Evolutionary conservation across 306 rosid genomes (phyloP).

Genomic region (Alnus rubra): DNA sequence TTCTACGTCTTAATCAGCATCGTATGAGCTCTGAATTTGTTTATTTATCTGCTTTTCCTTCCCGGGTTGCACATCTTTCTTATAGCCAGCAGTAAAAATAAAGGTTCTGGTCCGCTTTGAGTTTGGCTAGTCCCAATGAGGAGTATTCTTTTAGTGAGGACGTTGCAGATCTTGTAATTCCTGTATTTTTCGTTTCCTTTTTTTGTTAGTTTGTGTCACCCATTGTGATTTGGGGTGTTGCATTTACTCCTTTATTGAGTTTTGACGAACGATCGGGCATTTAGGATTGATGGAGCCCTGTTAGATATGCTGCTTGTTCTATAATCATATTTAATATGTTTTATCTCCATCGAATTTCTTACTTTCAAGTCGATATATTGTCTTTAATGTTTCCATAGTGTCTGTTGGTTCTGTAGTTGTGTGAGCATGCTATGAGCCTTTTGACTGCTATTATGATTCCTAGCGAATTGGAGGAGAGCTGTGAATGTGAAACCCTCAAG

Average conservation of each 20-base stretch:
- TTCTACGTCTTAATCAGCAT: constrained; percentile 40
- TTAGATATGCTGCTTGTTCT: constrained; percentile 37
- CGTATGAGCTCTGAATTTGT: constrained; percentile 37
- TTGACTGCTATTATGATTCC: background rate
- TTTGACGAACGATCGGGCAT: constrained; percentile 25
- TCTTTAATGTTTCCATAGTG: background rate
- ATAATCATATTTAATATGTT: constrained; percentile 34
- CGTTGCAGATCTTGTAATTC: constrained; percentile 47
- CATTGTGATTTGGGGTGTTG: constrained; percentile 37
- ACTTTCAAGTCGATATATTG: background rate
- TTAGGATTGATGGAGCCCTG: constrained; percentile 32
- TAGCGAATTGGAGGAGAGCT: background rate
- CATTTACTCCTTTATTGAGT: constrained; percentile 17
- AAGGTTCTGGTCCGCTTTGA: constrained; percentile 46
- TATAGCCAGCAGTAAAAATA: constrained; percentile 50
- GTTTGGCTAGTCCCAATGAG: constrained; percentile 35
- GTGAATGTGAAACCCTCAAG: background rate
- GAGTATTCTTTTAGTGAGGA: constrained; percentile 37
- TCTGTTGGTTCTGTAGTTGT: background rate
- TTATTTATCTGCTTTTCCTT: constrained; percentile 41
- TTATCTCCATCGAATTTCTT: constrained; percentile 30
- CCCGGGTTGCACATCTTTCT: constrained; percentile 34
- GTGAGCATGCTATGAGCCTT: background rate
- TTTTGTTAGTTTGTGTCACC: constrained; percentile 26
- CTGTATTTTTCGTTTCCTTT: constrained; percentile 30